Conservation (phyloP, 305 asterid genomes). For the Fraxinus angustifolia region DNA sequence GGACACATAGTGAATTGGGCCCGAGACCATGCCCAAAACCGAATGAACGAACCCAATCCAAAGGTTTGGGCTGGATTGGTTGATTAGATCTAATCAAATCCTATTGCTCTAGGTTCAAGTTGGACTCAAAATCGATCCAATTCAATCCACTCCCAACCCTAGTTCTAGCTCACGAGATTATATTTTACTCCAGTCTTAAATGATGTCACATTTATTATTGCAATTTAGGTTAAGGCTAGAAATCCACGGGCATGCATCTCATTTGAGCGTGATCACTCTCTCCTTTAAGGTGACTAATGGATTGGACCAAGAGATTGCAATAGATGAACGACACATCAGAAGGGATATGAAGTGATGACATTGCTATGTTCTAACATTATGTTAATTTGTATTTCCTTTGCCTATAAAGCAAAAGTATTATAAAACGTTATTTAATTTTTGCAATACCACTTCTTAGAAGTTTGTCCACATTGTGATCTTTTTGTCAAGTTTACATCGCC, state of each 20-base stretch:
- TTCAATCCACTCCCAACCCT: background rate
- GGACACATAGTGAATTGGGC: too few species aligned
- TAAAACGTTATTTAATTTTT: too few species aligned
- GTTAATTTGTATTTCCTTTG: too few species aligned
- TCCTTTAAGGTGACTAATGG: background rate
- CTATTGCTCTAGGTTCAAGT: background rate
- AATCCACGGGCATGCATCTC: background rate
- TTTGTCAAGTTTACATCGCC: too few species aligned
- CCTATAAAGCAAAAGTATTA: too few species aligned
- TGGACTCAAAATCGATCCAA: background rate
- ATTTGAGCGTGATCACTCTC: background rate
- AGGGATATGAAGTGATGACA: background rate
- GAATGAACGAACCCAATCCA: too few species aligned
- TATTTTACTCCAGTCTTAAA: background rate
- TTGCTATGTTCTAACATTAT: too few species aligned
- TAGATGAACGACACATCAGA: background rate
- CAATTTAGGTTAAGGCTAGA: background rate
- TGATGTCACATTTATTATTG: background rate
- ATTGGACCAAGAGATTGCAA: background rate
- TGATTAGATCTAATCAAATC: too few species aligned
- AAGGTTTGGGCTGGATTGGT: too few species aligned
- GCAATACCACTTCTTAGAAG: too few species aligned
- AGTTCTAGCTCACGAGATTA: background rate
- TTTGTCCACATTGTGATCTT: too few species aligned
- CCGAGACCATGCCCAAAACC: too few species aligned